Evolutionary conservation across 1,284 basidiomycete genomes (phyloP).

Genomic region (Ceraceosorus guamensis): DNA sequence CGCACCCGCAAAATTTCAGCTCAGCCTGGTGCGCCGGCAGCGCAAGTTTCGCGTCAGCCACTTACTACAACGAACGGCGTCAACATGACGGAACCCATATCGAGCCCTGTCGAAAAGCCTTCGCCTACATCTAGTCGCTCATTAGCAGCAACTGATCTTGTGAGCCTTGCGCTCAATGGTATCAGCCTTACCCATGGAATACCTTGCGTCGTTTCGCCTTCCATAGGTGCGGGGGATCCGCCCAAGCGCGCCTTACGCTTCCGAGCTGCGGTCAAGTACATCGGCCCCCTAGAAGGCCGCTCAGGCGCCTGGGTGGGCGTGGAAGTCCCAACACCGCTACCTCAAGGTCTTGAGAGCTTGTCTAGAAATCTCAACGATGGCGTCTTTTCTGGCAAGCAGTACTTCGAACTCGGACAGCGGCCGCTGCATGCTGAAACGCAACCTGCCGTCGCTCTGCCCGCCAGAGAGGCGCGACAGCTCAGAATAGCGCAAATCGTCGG

Average conservation of each 20-base stretch:
- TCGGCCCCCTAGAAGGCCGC: conserved; percentile 21
- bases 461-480: conserved; percentile 11
- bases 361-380: conserved; percentile 65
- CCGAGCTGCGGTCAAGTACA: conserved; percentile 25
- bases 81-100: too few species aligned
- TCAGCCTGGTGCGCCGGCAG: too few species aligned
- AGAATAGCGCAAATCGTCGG: conserved; percentile 9
- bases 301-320: conserved; percentile 30
- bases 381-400: conserved; percentile 66
- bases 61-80: too few species aligned
- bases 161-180: not conserved
- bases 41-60: too few species aligned
- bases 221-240: too few species aligned
- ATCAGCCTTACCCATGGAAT: conserved; percentile 10
- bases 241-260: not conserved
- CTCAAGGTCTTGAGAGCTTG: conserved; percentile 2
- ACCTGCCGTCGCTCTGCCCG: not conserved
- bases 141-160: not conserved
- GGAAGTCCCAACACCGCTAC: conserved; percentile 16
- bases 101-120: too few species aligned
- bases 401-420: conserved; percentile 64
- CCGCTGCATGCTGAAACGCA: conserved; percentile 61
- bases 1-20: too few species aligned
- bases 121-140: too few species aligned
- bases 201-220: conserved; percentile 21